Conservation (phyloP, 306 rosid genomes). For the Medicago arabica region DNA sequence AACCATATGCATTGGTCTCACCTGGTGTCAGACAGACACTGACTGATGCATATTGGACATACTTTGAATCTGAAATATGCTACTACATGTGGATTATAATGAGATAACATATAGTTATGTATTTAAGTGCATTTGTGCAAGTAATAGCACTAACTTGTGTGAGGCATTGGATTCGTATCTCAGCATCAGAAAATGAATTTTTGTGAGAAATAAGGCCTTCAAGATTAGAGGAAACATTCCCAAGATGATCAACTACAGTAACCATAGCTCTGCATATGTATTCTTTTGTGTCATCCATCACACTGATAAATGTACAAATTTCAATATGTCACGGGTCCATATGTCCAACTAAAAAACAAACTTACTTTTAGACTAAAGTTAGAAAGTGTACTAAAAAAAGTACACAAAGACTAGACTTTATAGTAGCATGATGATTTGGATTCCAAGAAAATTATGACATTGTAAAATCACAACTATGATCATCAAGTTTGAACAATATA, state of each 20-base stretch:
- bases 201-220: conserved; percentile 65
- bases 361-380: neutral
- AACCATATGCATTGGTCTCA: too few relatives aligned
- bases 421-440: conserved; percentile 21
- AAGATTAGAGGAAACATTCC: conserved; percentile 73
- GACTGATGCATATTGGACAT: too few relatives aligned
- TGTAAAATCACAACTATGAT: conserved; percentile 6
- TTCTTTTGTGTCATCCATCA: conserved; percentile 75
- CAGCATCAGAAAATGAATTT: conserved; percentile 64
- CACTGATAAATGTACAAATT: conserved; percentile 55
- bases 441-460: conserved; percentile 8
- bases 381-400: conserved; percentile 7
- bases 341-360: conserved; percentile 16
- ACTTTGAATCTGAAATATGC: too few relatives aligned
- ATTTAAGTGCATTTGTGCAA: neutral
- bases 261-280: conserved; percentile 78
- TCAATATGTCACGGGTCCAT: conserved; percentile 27
- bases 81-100: too few relatives aligned
- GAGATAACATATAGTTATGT: neutral
- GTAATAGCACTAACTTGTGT: conserved; percentile 60
- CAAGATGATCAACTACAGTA: conserved; percentile 91
- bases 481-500: conserved; percentile 9
- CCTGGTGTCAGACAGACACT: too few relatives aligned
- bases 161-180: conserved; percentile 66
- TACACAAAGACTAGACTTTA: conserved; percentile 7